A percentile compares a stretch with the other conserved stretches of the same genome.
phyloP scores from a whole-genome alignment of 495 filamentous ascomycete genomes.

The Penicillium turbatum region DNA sequence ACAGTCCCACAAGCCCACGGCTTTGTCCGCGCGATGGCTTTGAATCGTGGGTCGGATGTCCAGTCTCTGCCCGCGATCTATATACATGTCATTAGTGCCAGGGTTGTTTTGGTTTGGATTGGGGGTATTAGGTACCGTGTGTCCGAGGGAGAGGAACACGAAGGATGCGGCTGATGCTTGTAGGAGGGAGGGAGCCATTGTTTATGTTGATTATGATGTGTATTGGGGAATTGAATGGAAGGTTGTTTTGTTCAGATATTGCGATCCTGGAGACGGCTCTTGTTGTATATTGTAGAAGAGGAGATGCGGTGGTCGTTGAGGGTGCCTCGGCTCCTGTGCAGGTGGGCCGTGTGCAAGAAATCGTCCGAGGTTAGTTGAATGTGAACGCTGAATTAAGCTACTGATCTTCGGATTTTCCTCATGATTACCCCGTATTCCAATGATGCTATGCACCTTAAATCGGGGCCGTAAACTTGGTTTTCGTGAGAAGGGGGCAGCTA shows the following conservation, averaged over 20 bases:
- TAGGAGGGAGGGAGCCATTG: slow-evolving; percentile 20
- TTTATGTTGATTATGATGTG: not conserved
- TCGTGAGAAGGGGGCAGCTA: too few relatives aligned
- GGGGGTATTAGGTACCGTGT: slow-evolving; percentile 17
- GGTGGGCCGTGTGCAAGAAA: too few relatives aligned
- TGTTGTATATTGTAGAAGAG: too few relatives aligned
- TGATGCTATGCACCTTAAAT: too few relatives aligned
- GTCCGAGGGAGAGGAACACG: slow-evolving; percentile 22
- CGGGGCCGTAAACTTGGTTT: too few relatives aligned
- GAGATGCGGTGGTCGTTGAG: not conserved
- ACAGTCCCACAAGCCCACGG: slow-evolving; percentile 28
- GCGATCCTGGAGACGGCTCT: not conserved
- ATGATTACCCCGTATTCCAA: too few relatives aligned
- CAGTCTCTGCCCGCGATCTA: slow-evolving; percentile 23
- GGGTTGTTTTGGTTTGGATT: too few relatives aligned
- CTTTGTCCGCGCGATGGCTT: slow-evolving; percentile 18
- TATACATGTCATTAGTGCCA: not conserved
- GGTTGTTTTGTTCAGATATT: not conserved
- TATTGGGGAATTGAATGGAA: not conserved
- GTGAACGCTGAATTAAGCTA: too few relatives aligned
- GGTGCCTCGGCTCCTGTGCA: not conserved
- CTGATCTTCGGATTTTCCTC: too few relatives aligned
- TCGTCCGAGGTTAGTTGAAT: too few relatives aligned
- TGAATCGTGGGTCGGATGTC: slow-evolving; percentile 26
- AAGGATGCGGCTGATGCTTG: slow-evolving; percentile 23